A percentile compares a stretch with the other conserved stretches of the same genome.
These are phyloP conservation scores for Vanrija pseudolonga DNA, from an alignment of 1,284 basidiomycete genomes.

Conservation along the genomic window DNA sequence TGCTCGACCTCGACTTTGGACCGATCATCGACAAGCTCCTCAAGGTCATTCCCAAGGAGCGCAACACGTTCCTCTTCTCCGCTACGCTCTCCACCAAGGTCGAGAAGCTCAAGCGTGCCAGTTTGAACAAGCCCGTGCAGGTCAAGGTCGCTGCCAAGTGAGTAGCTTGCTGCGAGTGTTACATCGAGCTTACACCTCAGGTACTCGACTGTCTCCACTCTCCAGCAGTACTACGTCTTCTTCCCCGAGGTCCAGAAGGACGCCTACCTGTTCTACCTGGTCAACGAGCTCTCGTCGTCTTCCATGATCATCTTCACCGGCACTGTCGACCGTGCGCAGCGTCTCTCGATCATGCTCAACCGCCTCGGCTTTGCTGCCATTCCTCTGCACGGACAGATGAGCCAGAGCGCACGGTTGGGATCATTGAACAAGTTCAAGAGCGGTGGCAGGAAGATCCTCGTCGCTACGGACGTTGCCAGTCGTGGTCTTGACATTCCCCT, in stretches of 20 bases:
- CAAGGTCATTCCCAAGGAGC: slow-evolving; percentile 89
- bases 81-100: slow-evolving; percentile 99
- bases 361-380: slow-evolving; percentile 92
- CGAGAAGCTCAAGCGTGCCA: slow-evolving; percentile 94
- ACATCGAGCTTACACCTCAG: slow-evolving; percentile 50
- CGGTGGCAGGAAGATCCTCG: slow-evolving; percentile 83
- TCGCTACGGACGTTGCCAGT: slow-evolving; percentile 97
- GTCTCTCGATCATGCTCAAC: slow-evolving; percentile 83
- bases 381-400: slow-evolving; percentile 92
- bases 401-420: slow-evolving; percentile 87
- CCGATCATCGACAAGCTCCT: slow-evolving; percentile 96
- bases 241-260: slow-evolving; percentile 93
- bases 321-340: slow-evolving; percentile 89
- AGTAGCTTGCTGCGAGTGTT: slow-evolving; percentile 33
- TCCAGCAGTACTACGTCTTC: slow-evolving; percentile 94
- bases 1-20: slow-evolving; percentile 97
- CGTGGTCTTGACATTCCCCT: slow-evolving; percentile 94
- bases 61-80: slow-evolving; percentile 94
- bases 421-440: slow-evolving; percentile 96
- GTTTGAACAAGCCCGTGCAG: slow-evolving; percentile 87
- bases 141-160: slow-evolving; percentile 92
- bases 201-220: slow-evolving; percentile 93
- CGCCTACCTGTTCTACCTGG: slow-evolving; percentile 82
- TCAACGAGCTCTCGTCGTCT: slow-evolving; percentile 84
- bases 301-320: slow-evolving; percentile 96